phyloP scores from a whole-genome alignment of 2,329 filamentous ascomycete species.

The Neopestalotiopsis clavispora region DNA sequence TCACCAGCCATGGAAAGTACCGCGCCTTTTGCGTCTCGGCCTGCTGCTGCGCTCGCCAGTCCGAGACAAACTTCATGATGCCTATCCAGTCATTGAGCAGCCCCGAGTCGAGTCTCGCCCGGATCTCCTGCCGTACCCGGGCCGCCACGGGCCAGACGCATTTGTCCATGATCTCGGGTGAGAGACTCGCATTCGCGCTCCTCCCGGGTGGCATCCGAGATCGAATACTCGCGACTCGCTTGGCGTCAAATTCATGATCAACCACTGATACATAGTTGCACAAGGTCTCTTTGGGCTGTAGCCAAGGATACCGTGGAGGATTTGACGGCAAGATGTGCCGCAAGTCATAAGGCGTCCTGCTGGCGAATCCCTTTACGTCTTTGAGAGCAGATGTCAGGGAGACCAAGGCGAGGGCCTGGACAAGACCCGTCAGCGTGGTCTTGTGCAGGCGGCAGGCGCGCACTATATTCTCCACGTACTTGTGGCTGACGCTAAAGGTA shows the following conservation, averaged over 20 bases:
- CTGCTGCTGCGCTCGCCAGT: conserved; percentile 38
- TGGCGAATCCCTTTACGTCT: conserved; percentile 22
- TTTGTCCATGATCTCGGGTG: conserved; percentile 19
- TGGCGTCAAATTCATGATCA: conserved; percentile 22
- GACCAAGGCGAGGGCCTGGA: conserved; percentile 21
- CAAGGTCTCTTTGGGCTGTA: conserved; percentile 23
- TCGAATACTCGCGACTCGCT: conserved; percentile 25
- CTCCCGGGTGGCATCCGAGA: background rate
- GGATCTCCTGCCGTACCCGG: conserved; percentile 33
- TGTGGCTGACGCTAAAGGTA: conserved; percentile 24
- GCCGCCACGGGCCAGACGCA: conserved; percentile 27
- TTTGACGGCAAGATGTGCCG: conserved; percentile 24
- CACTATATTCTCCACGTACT: conserved; percentile 18
- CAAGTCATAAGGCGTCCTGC: conserved; percentile 23
- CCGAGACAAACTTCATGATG: conserved; percentile 37
- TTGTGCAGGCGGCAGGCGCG: conserved; percentile 22
- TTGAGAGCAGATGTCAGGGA: conserved; percentile 21
- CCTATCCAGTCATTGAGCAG: conserved; percentile 38
- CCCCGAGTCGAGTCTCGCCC: conserved; percentile 29
- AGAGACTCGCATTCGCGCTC: background rate
- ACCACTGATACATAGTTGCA: conserved; percentile 27
- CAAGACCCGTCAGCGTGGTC: conserved; percentile 28
- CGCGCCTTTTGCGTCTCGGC: conserved; percentile 33
- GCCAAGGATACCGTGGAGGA: conserved; percentile 13
- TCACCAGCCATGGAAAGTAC: conserved; percentile 38